Evolutionary conservation across 73 alveolate genomes (phyloP).

Genomic region (Durusdinium trenchii): DNA sequence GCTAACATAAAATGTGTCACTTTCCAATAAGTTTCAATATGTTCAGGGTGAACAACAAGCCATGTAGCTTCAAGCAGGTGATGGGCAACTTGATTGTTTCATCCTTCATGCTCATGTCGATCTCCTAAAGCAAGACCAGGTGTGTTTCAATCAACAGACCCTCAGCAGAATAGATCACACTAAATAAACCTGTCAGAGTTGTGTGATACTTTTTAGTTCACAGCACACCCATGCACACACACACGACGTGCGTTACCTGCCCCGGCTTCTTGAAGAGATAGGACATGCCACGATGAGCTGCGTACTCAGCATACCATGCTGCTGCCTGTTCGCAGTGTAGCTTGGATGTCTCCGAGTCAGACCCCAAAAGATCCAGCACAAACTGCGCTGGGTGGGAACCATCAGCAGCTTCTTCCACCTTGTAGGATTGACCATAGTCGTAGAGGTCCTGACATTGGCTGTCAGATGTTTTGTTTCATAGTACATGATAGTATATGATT

Average conservation of each 20-base stretch:
- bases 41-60: neutral
- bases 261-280: neutral
- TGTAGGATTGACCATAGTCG: neutral
- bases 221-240: neutral
- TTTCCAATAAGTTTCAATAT: no score
- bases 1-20: neutral
- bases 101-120: neutral
- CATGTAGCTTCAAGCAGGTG: neutral
- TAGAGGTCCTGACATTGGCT: neutral
- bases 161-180: no score
- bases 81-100: constrained; percentile 7
- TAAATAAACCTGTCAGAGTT: neutral
- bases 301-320: neutral
- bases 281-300: neutral
- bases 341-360: neutral
- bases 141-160: neutral
- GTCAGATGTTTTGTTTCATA: no score
- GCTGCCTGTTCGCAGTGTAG: neutral
- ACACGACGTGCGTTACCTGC: neutral
- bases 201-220: neutral
- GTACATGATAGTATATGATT: no score
- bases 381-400: neutral
- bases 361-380: neutral
- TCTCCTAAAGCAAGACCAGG: neutral
- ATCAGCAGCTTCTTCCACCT: neutral